Conservation (phyloP, 2,329 filamentous ascomycete genomes). For the Fusarium verrucosum region DNA sequence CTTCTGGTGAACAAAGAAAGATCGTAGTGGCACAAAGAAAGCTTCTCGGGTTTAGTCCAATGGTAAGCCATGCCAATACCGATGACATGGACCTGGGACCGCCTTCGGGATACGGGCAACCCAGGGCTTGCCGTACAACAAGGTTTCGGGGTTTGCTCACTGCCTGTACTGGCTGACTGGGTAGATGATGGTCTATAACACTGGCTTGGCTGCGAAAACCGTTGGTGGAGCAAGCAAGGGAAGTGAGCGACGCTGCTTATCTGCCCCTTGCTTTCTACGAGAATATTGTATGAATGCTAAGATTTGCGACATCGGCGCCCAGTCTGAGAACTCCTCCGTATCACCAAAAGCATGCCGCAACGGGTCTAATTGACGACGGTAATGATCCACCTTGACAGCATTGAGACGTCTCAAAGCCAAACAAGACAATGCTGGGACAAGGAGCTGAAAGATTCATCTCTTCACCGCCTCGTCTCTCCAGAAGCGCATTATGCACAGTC, state of each 20-base stretch:
- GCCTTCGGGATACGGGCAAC: conserved; percentile 17
- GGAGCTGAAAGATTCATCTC: conserved; percentile 26
- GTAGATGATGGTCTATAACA: not conserved
- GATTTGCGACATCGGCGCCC: conserved; percentile 16
- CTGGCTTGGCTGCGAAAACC: not conserved
- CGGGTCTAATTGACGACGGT: conserved; percentile 30
- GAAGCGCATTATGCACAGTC: conserved; percentile 38
- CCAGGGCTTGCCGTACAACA: conserved; percentile 25
- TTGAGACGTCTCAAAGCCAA: conserved; percentile 29
- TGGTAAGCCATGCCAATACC: conserved; percentile 39
- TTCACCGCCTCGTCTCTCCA: conserved; percentile 44
- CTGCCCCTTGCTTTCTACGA: conserved; percentile 1
- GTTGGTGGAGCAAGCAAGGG: conserved; percentile 9
- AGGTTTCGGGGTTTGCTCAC: conserved; percentile 6
- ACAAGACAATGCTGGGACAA: conserved; percentile 39
- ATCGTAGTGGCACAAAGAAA: conserved; percentile 23
- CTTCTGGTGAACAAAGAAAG: conserved; percentile 20
- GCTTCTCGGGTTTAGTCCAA: conserved; percentile 19
- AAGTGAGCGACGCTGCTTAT: conserved; percentile 10
- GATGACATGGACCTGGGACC: conserved; percentile 47
- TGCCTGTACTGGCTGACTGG: not conserved
- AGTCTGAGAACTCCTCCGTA: conserved; percentile 20
- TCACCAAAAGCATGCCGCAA: conserved; percentile 24
- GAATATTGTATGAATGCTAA: conserved; percentile 18
- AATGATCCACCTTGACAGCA: conserved; percentile 39